Conservation (phyloP, 2,329 filamentous ascomycete species). For the Exophiala lecanii-corni region DNA sequence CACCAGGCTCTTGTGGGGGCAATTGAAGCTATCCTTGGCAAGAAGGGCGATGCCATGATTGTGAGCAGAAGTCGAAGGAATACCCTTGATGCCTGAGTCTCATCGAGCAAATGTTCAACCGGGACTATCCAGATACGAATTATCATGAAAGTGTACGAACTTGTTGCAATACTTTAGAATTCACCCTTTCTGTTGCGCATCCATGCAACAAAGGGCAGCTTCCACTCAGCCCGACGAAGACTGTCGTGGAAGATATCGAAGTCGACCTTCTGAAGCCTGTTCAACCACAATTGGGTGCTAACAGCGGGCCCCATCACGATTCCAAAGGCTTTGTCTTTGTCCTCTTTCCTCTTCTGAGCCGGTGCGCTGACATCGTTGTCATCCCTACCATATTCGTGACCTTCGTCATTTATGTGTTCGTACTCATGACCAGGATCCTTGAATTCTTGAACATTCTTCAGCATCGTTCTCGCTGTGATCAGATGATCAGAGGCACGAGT, state of each 20-base stretch:
- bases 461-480: constrained; percentile 88
- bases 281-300: constrained; percentile 71
- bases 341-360: constrained; percentile 32
- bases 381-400: constrained; percentile 49
- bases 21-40: constrained; percentile 71
- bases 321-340: constrained; percentile 59
- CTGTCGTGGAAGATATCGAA: constrained; percentile 74
- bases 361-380: constrained; percentile 32
- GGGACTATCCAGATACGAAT: too few species aligned
- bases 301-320: constrained; percentile 71
- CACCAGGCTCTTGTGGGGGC: constrained; percentile 68
- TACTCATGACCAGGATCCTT: constrained; percentile 77
- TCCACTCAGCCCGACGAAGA: constrained; percentile 69
- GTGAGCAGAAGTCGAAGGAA: constrained; percentile 51
- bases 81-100: constrained; percentile 42
- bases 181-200: constrained; percentile 54
- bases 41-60: constrained; percentile 50
- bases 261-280: constrained; percentile 70
- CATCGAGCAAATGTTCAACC: not conserved
- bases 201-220: constrained; percentile 73
- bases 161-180: constrained; percentile 39
- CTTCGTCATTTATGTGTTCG: constrained; percentile 77
- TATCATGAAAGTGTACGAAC: too few species aligned
- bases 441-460: constrained; percentile 71
- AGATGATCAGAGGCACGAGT: constrained; percentile 94